phyloP scores from a whole-genome alignment of 441 rosid genomes.

The Adansonia madagascariensis region DNA sequence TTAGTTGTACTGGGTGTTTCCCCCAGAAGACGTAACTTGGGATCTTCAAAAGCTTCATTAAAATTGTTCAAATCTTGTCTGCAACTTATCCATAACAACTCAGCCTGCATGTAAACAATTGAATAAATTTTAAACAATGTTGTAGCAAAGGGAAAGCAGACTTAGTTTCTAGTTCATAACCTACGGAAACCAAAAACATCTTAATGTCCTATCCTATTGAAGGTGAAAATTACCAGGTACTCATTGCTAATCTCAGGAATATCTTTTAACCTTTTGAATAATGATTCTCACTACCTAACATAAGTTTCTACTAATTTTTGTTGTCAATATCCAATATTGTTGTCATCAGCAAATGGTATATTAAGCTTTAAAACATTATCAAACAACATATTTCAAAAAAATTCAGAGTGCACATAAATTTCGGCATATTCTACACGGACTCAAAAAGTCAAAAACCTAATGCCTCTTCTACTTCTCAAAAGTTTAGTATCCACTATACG shows the following conservation, averaged over 20 bases:
- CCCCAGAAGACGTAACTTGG: slow-evolving; percentile 47
- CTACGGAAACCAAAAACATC: background rate
- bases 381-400: background rate
- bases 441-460: background rate
- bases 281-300: background rate
- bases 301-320: background rate
- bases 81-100: slow-evolving; percentile 24
- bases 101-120: slow-evolving; percentile 27
- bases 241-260: background rate
- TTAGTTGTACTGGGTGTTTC: slow-evolving; percentile 31
- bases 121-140: background rate
- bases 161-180: background rate
- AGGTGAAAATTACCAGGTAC: background rate
- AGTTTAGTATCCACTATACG: background rate
- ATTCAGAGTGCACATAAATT: background rate
- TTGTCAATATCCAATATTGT: background rate
- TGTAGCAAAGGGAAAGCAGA: background rate
- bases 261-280: background rate
- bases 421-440: background rate
- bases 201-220: background rate
- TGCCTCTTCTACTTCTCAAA: background rate
- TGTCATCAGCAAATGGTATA: background rate
- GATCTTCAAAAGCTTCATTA: slow-evolving; percentile 31
- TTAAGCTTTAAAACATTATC: background rate
- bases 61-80: slow-evolving; percentile 20